A percentile compares a stretch with the other conserved stretches of the same genome.
These are phyloP conservation scores for Blastobotrys chiropterorum DNA, from an alignment of 805 yeast genomes.

Conservation along the genomic window DNA sequence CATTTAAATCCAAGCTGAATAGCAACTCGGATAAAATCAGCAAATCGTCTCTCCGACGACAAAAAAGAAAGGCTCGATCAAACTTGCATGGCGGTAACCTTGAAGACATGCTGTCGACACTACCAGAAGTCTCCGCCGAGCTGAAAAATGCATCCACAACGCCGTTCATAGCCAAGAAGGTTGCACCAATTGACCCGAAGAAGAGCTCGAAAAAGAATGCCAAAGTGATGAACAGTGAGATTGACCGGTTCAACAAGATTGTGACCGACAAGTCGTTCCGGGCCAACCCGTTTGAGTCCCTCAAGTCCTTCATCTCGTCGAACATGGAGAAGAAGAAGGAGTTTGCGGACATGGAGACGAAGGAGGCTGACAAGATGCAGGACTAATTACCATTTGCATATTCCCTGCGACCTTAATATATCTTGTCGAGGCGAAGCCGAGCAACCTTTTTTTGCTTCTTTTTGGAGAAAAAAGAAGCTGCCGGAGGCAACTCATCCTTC, in stretches of 20 bases:
- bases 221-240: slow-evolving; percentile 20
- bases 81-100: slow-evolving; percentile 15
- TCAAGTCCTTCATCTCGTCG: slow-evolving; percentile 13
- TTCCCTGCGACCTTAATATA: neutral
- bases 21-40: slow-evolving; percentile 11
- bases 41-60: slow-evolving; percentile 19
- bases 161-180: slow-evolving; percentile 11
- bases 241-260: slow-evolving; percentile 18
- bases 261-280: slow-evolving; percentile 16
- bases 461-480: neutral
- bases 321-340: slow-evolving; percentile 19
- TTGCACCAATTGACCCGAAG: slow-evolving; percentile 14
- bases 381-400: neutral
- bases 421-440: no score
- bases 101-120: slow-evolving; percentile 14
- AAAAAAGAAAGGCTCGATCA: slow-evolving; percentile 16
- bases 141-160: slow-evolving; percentile 1
- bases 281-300: slow-evolving; percentile 21
- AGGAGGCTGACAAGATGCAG: neutral
- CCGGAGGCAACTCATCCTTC: no score
- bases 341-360: slow-evolving; percentile 7
- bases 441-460: no score
- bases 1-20: slow-evolving; percentile 10
- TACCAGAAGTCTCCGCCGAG: slow-evolving; percentile 13
- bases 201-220: slow-evolving; percentile 16